A percentile compares a stretch with the other conserved stretches of the same genome.
Evolutionary conservation across 495 filamentous ascomycete genomes (phyloP).

Genomic region (Melanomma pulvis-pyrius): DNA sequence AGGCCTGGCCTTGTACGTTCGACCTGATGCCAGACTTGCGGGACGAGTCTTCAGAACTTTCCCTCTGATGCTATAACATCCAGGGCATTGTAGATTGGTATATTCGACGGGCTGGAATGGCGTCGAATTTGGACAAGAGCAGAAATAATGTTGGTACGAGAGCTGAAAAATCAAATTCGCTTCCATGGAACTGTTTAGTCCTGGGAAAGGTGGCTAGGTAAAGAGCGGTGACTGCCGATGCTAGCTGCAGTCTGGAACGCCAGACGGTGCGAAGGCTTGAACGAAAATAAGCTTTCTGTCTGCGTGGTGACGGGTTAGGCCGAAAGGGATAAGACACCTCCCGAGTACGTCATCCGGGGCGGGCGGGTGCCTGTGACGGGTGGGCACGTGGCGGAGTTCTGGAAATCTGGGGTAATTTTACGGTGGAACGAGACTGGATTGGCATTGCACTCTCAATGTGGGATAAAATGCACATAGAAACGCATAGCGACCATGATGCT

Average conservation of each 20-base stretch:
- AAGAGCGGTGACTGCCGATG: neutral
- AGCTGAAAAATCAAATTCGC: too few species aligned
- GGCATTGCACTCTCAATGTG: neutral
- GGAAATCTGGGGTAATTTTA: neutral
- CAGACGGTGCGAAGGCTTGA: neutral
- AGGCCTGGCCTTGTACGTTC: too few species aligned
- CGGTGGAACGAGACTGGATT: neutral
- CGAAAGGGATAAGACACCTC: neutral
- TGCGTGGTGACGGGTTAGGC: neutral
- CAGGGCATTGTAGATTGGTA: too few species aligned
- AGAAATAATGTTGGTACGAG: too few species aligned
- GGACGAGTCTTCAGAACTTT: too few species aligned
- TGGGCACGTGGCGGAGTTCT: neutral
- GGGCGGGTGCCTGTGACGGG: neutral
- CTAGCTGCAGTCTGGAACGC: neutral
- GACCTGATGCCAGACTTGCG: too few species aligned
- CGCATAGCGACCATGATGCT: neutral
- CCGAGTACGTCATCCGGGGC: constrained; percentile 2
- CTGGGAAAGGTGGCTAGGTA: too few species aligned
- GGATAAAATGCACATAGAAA: neutral
- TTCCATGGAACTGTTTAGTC: too few species aligned
- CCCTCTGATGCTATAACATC: too few species aligned
- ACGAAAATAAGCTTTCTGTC: neutral
- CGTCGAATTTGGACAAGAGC: too few species aligned
- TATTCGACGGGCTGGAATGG: too few species aligned